These are phyloP conservation scores for Pythium dissimile DNA, from an alignment of 352 stramenopile species.

Conservation along the genomic window DNA sequence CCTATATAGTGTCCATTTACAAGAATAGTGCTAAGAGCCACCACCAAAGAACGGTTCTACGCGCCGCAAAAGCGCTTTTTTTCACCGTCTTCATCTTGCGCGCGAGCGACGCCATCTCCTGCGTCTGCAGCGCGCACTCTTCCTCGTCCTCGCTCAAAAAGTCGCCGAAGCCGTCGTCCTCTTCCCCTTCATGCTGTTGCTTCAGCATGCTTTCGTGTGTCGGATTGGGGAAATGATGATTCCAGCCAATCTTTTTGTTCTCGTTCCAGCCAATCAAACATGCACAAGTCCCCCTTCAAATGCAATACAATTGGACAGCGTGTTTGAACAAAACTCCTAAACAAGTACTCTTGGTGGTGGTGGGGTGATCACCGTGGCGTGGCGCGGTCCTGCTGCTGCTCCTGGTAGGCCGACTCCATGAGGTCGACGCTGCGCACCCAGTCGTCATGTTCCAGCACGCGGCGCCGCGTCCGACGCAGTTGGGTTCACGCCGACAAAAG, in stretches of 20 bases:
- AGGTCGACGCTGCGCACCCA: constrained; percentile 1
- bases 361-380: neutral
- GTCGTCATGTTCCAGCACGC: constrained; percentile 3
- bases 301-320: neutral
- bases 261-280: neutral
- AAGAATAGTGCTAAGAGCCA: too few relatives aligned
- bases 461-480: constrained; percentile 1
- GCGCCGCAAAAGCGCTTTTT: neutral
- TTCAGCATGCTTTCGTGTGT: too few relatives aligned
- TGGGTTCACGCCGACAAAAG: constrained; percentile 5
- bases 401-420: constrained; percentile 3
- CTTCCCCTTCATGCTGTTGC: too few relatives aligned
- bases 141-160: constrained; percentile 58
- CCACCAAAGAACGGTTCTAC: too few relatives aligned
- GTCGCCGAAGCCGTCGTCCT: constrained; percentile 67
- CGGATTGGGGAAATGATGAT: neutral
- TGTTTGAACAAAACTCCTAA: neutral
- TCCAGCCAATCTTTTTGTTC: neutral
- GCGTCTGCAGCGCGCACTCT: constrained; percentile 32
- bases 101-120: constrained; percentile 55
- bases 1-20: constrained; percentile 25
- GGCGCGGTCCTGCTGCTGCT: neutral
- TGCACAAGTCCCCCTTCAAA: neutral
- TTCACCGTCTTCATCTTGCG: constrained; percentile 57
- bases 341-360: neutral